Conservation (phyloP, 345 rosid genomes). For the Psidium friedrichsthalianum region DNA sequence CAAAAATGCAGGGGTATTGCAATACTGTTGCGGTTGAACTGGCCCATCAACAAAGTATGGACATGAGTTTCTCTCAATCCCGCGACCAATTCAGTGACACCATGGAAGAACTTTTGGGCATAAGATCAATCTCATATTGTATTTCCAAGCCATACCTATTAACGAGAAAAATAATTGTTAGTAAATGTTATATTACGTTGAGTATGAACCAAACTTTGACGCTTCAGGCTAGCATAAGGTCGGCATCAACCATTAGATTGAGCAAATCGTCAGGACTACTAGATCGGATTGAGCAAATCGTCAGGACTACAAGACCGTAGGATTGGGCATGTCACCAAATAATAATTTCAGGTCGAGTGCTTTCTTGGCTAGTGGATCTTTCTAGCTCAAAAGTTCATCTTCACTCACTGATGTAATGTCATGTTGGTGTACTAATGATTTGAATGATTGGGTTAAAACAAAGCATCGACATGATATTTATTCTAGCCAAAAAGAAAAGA, state of each 20-base stretch:
- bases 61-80: background rate
- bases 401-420: background rate
- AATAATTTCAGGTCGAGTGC: too few relatives aligned
- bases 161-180: background rate
- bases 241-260: background rate
- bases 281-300: too few relatives aligned
- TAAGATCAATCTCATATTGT: background rate
- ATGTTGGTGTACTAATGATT: background rate
- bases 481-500: background rate
- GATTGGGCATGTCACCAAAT: background rate
- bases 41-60: background rate
- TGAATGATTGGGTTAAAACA: background rate
- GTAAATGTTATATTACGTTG: background rate
- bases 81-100: rapidly evolving
- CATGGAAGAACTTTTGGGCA: background rate
- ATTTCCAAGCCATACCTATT: background rate
- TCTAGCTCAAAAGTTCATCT: background rate
- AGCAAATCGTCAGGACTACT: too few relatives aligned
- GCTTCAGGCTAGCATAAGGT: background rate
- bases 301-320: background rate
- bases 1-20: background rate
- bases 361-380: too few relatives aligned
- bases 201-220: background rate
- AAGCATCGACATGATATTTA: background rate
- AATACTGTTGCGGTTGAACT: rapidly evolving